Percentiles rank a stretch among this genome's conserved stretches.
phyloP scores from a whole-genome alignment of 331 rosid species.

The Dryas integrifolia region DNA sequence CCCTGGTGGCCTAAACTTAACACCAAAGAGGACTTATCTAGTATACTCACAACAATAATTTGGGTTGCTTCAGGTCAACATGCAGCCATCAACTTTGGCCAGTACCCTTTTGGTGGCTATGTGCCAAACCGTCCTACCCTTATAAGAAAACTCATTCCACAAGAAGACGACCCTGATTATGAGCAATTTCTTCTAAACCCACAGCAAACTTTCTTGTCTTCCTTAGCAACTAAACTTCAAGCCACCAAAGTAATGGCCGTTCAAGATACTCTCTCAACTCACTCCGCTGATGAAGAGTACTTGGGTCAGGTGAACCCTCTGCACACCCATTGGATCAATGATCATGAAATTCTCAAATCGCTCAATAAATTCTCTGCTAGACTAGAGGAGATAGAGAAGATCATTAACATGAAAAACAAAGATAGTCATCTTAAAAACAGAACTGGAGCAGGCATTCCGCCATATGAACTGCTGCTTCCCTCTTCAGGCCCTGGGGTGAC shows the following conservation, averaged over 20 bases:
- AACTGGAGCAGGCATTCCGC: conserved; percentile 59
- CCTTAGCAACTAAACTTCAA: conserved; percentile 86
- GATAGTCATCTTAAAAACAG: conserved; percentile 51
- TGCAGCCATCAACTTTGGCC: conserved; percentile 94
- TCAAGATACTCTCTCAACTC: conserved; percentile 89
- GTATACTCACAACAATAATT: conserved; percentile 70
- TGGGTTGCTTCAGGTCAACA: conserved; percentile 95
- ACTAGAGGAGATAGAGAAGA: conserved; percentile 75
- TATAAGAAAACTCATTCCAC: conserved; percentile 75
- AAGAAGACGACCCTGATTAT: conserved; percentile 54
- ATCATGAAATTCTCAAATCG: conserved; percentile 40
- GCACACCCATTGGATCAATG: conserved; percentile 66
- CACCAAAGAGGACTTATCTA: conserved; percentile 61
- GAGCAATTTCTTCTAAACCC: conserved; percentile 70
- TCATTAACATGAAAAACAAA: conserved; percentile 64
- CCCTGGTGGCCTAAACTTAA: conserved; percentile 95
- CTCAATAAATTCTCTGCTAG: conserved; percentile 56
- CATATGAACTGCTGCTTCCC: conserved; percentile 52
- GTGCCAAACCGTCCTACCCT: conserved; percentile 94
- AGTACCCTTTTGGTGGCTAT: conserved; percentile 94
- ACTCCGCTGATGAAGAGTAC: conserved; percentile 96
- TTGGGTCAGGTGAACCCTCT: conserved; percentile 67
- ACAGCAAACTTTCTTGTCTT: conserved; percentile 62
- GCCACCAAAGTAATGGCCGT: conserved; percentile 99
- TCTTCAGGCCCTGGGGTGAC: conserved; percentile 68